A percentile compares a stretch with the other conserved stretches of the same genome.
Evolutionary conservation across 768 basidiomycete genomes (phyloP).

Genomic region (Asterophora lycoperdoides): DNA sequence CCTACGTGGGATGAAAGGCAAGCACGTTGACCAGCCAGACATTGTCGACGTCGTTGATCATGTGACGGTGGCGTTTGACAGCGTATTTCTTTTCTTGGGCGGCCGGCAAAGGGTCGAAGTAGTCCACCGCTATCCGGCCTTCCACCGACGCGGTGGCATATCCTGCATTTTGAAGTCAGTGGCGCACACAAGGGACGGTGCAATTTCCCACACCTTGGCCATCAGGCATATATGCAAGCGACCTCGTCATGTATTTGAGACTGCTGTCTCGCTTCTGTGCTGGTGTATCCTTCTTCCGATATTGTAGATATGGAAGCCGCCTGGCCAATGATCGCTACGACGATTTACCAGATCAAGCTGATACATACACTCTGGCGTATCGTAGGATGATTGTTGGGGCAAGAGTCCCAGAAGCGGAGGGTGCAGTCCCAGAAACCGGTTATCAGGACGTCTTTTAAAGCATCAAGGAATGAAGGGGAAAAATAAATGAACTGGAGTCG

Average conservation of each 20-base stretch:
- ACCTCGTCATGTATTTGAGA: conserved; percentile 91
- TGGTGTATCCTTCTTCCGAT: conserved; percentile 71
- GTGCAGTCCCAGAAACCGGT: conserved; percentile 93
- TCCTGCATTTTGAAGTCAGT: conserved; percentile 41
- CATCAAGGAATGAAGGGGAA: not conserved
- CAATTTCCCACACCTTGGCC: conserved; percentile 66
- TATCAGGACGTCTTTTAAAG: conserved; percentile 51
- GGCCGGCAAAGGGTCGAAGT: conserved; percentile 81
- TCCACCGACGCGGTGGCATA: conserved; percentile 94
- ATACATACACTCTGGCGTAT: conserved; percentile 83
- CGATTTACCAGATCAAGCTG: conserved; percentile 74
- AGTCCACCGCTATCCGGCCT: conserved; percentile 95
- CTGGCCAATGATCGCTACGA: conserved; percentile 95
- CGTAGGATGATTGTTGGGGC: conserved; percentile 58
- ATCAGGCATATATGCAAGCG: conserved; percentile 87
- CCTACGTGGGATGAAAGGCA: conserved; percentile 86
- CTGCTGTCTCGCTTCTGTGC: conserved; percentile 86
- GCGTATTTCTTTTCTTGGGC: conserved; percentile 87
- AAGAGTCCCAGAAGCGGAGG: conserved; percentile 83
- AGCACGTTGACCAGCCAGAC: conserved; percentile 97
- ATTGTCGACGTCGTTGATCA: conserved; percentile 86
- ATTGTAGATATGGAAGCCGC: conserved; percentile 86
- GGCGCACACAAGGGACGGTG: not conserved
- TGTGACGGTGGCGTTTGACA: conserved; percentile 94
- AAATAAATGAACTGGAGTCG: conserved; percentile 51